Base-by-base conservation (phyloP, 805 yeast genomes). In the Ogataea nitratoaversa region DNA sequence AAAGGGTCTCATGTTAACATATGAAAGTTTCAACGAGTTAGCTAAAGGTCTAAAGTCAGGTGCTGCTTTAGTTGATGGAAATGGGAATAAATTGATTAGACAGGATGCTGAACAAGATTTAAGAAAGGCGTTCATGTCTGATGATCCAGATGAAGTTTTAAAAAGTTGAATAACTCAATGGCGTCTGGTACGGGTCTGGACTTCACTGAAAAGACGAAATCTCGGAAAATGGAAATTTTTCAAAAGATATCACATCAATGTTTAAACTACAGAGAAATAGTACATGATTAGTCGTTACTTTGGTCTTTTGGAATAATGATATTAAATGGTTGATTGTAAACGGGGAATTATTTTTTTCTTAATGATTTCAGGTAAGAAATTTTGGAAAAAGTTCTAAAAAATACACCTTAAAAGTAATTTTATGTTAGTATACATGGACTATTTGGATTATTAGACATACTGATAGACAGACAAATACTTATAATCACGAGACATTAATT, bases 101-200 rank as follows among this genome's bases (percentile, higher is more conserved):
- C 74, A 73, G 12, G 66, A 75, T 24, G 68, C 75, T 37, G 82
- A 76, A 41, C 56, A 50, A 13, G 67, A 76, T 13, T 57, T 82
- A 59, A 63, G 54, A 38, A 70, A 65, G 35, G 56, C 78, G 11
- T 72, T 83, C 40, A 65, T 66, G 2, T 65, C 79, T 8, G 62
- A 57, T 4, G 72, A 82, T 47, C 83, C 82, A 0, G 55, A 66
- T 30, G 77, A 75, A 28, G 40, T 61, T 3, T 46, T 66, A 24
- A 41, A 48, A 31, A 43, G 46, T 9, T 49, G 36, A 38, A 5
- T 27, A 13, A 5, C 5, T 27, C 11, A 9, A 11, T 22, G n/a
- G n/a, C n/a, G n/a, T 23, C 25, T 23, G 25, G 25, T 11, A 11
- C 11, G 25, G 25, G 25, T 11, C 25, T 8, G 25, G 11, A n/a